Evolutionary conservation across 768 basidiomycete species (phyloP).

Genomic region (Lactarius vividus): DNA sequence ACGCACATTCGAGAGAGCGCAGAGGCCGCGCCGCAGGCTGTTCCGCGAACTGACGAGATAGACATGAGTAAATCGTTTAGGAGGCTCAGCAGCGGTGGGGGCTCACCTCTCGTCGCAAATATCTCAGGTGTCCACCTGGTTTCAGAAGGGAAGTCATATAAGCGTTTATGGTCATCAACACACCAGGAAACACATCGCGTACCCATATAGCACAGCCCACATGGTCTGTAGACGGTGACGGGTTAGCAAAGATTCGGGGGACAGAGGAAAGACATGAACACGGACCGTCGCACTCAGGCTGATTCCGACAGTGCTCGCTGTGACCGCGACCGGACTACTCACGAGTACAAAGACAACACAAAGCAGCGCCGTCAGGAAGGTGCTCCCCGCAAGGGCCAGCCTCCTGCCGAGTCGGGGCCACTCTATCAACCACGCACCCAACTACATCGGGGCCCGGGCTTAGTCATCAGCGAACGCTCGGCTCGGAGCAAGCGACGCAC

Average conservation of each 20-base stretch:
- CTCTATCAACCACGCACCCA: constrained; percentile 86
- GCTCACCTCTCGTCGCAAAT: constrained; percentile 70
- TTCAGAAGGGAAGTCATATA: constrained; percentile 24
- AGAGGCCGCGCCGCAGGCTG: constrained; percentile 84
- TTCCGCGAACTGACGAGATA: constrained; percentile 63
- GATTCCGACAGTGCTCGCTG: constrained; percentile 71
- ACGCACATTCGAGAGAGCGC: constrained; percentile 80
- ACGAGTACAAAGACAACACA: constrained; percentile 69
- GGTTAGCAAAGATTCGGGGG: neutral
- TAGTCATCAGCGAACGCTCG: neutral
- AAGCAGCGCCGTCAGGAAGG: constrained; percentile 71
- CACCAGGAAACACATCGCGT: constrained; percentile 16
- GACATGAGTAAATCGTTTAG: neutral
- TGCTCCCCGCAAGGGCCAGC: constrained; percentile 71
- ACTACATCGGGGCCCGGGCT: constrained; percentile 38
- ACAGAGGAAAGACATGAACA: constrained; percentile 6
- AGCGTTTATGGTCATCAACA: neutral
- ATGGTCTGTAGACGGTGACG: constrained; percentile 42
- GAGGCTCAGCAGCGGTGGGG: neutral
- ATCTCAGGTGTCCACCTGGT: constrained; percentile 78
- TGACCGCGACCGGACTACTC: constrained; percentile 53
- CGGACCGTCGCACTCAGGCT: constrained; percentile 71
- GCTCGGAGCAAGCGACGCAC: constrained; percentile 43
- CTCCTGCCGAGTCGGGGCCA: constrained; percentile 57
- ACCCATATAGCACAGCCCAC: constrained; percentile 86